These are phyloP conservation scores for Trichoderma sp. DNA, from an alignment of 2,329 filamentous ascomycete genomes.

Conservation along the genomic window DNA sequence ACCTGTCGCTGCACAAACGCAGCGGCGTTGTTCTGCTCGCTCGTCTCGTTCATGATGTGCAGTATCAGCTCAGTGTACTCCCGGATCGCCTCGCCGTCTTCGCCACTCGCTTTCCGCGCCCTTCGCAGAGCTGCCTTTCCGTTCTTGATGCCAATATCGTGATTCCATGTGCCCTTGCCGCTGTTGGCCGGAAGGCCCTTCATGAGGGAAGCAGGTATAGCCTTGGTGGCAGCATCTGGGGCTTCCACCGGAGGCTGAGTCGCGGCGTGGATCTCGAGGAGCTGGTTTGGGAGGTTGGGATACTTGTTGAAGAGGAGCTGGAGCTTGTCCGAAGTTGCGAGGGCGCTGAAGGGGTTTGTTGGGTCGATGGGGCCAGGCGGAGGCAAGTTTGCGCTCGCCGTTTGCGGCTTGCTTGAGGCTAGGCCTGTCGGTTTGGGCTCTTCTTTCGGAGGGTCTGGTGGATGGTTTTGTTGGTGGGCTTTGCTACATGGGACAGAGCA, in stretches of 20 bases:
- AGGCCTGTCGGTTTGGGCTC: conserved; percentile 27
- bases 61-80: conserved; percentile 60
- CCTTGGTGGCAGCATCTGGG: conserved; percentile 26
- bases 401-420: conserved; percentile 13
- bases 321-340: conserved; percentile 51
- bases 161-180: conserved; percentile 50
- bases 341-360: conserved; percentile 48
- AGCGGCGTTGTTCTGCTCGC: conserved; percentile 31
- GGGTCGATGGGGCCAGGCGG: conserved; percentile 23
- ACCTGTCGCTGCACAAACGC: conserved; percentile 44
- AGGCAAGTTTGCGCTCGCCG: conserved; percentile 4
- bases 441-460: conserved; percentile 34
- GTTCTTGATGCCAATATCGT: conserved; percentile 55
- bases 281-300: conserved; percentile 46
- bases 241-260: conserved; percentile 45
- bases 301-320: conserved; percentile 51
- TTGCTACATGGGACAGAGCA: conserved; percentile 60
- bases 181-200: conserved; percentile 27
- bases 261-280: conserved; percentile 48
- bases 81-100: conserved; percentile 56
- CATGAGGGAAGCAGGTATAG: conserved; percentile 35
- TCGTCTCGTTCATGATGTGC: conserved; percentile 42
- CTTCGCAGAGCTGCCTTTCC: conserved; percentile 53
- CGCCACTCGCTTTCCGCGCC: conserved; percentile 48
- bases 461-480: conserved; percentile 49